Evolutionary conservation across 2,329 filamentous ascomycete genomes (phyloP).

Genomic region (Aotearoamyces nothofagi): DNA sequence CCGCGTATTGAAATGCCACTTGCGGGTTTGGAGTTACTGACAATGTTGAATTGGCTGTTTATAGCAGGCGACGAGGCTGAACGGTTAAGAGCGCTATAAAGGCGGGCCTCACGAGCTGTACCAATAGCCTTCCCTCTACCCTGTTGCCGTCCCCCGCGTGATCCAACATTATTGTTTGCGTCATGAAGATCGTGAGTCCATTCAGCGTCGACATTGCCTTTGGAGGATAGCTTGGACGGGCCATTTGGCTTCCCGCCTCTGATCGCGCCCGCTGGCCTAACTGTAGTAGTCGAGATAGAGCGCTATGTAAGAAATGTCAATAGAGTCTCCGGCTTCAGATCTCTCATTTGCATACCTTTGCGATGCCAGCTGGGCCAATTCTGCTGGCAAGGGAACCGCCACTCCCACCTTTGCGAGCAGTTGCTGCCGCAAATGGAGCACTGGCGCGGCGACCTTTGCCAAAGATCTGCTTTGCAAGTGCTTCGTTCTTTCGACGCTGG

Average conservation of each 20-base stretch:
- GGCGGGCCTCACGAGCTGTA: slow-evolving; percentile 11
- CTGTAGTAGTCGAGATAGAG: too few species aligned
- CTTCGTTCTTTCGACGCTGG: slow-evolving; percentile 56
- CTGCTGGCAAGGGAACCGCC: slow-evolving; percentile 52
- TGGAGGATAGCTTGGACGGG: slow-evolving; percentile 9
- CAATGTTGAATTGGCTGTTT: slow-evolving; percentile 18
- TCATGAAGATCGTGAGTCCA: slow-evolving; percentile 59
- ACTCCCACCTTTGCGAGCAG: slow-evolving; percentile 27
- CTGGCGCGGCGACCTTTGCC: slow-evolving; percentile 42
- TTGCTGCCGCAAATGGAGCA: slow-evolving; percentile 29
- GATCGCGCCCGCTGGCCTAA: too few species aligned
- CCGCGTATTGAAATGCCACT: slow-evolving; percentile 56
- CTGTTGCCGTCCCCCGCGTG: slow-evolving; percentile 24
- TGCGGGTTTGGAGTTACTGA: slow-evolving; percentile 20
- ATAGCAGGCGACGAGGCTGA: slow-evolving; percentile 18
- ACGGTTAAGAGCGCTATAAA: slow-evolving; percentile 12
- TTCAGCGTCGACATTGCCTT: slow-evolving; percentile 46
- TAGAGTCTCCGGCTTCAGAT: too few species aligned
- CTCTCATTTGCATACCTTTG: slow-evolving; percentile 48
- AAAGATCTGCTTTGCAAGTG: slow-evolving; percentile 59
- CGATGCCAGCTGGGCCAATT: too few species aligned
- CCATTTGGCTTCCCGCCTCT: too few species aligned
- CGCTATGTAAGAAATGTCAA: too few species aligned
- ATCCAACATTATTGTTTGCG: slow-evolving; percentile 25
- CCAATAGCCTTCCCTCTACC: too few species aligned